These are phyloP conservation scores for Alternaria postmessia DNA, from an alignment of 2,329 filamentous ascomycete species.

Conservation along the genomic window DNA sequence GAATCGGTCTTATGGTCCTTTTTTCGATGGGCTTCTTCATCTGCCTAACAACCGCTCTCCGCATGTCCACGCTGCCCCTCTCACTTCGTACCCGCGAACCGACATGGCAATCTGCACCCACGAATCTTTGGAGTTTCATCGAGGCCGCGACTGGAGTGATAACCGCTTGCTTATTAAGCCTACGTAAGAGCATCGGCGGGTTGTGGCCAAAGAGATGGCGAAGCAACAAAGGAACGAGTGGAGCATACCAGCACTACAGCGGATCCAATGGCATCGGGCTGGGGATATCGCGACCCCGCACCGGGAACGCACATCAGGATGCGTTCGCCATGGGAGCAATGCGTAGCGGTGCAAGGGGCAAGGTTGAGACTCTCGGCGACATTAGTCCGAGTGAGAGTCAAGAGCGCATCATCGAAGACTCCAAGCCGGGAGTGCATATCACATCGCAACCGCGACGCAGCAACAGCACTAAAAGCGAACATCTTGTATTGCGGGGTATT, in stretches of 20 bases:
- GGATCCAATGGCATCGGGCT: neutral
- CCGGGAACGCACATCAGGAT: neutral
- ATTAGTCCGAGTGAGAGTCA: constrained; percentile 26
- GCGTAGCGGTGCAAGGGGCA: constrained; percentile 8
- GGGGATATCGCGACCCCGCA: neutral
- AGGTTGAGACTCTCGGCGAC: constrained; percentile 9
- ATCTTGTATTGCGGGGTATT: constrained; percentile 14
- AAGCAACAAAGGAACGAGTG: constrained; percentile 14
- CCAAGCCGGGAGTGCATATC: constrained; percentile 8
- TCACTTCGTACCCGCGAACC: constrained; percentile 13
- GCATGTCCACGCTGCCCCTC: constrained; percentile 33
- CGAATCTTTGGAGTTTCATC: constrained; percentile 41
- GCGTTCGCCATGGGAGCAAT: constrained; percentile 10
- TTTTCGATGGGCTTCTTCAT: constrained; percentile 41
- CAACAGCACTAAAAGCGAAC: constrained; percentile 12
- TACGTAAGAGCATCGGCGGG: constrained; percentile 23
- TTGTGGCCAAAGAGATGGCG: constrained; percentile 29
- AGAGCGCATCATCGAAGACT: constrained; percentile 16
- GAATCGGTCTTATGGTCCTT: constrained; percentile 30
- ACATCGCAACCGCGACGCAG: constrained; percentile 2
- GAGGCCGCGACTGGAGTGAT: constrained; percentile 39
- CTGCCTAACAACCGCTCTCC: constrained; percentile 35
- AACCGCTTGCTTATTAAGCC: constrained; percentile 38
- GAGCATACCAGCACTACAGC: constrained; percentile 13
- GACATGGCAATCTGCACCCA: constrained; percentile 35